Percentiles rank a stretch among this genome's conserved stretches.
phyloP scores from a whole-genome alignment of 1,139 yeast species.

The Yamadazyma sp. region DNA sequence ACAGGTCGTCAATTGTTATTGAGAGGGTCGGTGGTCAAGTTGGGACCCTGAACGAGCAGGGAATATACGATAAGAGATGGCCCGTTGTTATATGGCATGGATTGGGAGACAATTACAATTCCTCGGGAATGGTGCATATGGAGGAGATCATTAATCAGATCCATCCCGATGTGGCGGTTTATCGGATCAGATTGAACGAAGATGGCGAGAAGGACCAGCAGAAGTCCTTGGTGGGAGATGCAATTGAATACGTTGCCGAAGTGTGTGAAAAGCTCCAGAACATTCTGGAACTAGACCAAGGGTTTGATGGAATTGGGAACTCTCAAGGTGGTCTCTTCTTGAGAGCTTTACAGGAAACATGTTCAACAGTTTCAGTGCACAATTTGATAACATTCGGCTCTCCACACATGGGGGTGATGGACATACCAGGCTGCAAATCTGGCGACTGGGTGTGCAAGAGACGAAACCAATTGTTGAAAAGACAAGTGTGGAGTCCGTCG shows the following conservation, averaged over 20 bases:
- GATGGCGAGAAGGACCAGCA: conserved; percentile 54
- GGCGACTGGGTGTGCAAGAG: conserved; percentile 62
- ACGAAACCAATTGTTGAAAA: conserved; percentile 54
- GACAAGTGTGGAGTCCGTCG: conserved; percentile 59
- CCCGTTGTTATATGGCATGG: conserved; percentile 88
- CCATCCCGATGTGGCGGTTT: conserved; percentile 53
- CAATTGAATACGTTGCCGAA: conserved; percentile 36
- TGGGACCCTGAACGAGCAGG: background rate
- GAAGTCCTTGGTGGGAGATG: conserved; percentile 59
- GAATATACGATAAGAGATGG: conserved; percentile 11
- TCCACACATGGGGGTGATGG: conserved; percentile 78
- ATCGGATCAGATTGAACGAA: conserved; percentile 52
- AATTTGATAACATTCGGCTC: conserved; percentile 75
- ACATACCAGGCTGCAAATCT: conserved; percentile 61
- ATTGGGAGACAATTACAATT: conserved; percentile 72
- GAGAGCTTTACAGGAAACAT: conserved; percentile 62
- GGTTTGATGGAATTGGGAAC: conserved; percentile 76
- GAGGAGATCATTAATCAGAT: conserved; percentile 39
- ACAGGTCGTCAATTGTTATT: too few species aligned
- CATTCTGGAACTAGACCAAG: conserved; percentile 44
- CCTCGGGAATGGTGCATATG: conserved; percentile 56
- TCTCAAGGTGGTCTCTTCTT: conserved; percentile 82
- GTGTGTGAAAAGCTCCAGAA: conserved; percentile 44
- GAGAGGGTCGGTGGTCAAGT: background rate
- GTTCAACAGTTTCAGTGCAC: conserved; percentile 48